Base-by-base conservation (phyloP, 352 stramenopile genomes). In the Globisporangium sylvaticum region DNA sequence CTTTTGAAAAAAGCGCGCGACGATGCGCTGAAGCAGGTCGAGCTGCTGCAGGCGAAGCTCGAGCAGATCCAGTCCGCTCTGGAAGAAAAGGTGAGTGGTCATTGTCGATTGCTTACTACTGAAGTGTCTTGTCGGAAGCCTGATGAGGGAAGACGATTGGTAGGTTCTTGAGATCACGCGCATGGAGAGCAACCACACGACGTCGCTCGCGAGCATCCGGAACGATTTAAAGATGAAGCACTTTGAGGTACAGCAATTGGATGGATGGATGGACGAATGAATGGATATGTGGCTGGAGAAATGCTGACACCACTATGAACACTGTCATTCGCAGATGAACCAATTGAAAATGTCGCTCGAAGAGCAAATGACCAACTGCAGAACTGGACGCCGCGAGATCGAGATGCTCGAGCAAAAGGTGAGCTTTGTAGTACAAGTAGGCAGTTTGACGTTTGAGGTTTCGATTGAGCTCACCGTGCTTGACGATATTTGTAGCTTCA, bases 211-310 rank as follows among this genome's bases (percentile, higher is more conserved):
- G 42, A 67, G 70, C 5, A 44, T 77, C 0, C 80, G 81, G 31
- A 90, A 83, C 55, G 81, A 94, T 29, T 65, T 94, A 32, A 94
- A 92, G 66, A 92, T 94, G 79, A 84, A 80, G 64, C 81, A 90
- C 61, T 94, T 92, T 65, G 86, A 94, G 78, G 81, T 84, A 44
- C 32, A 44, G 15, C 4, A 20, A 10, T 9, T 48, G 18, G 18
- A 31, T 44, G 42, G 0, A 14, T 32, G 25, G 22, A 32, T 6
- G 14, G 1, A 12, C 15, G 12, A 20, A 1, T 44, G 15, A 44
- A 20, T 37, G 31, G 27, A 31, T 48, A 12, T 27, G 32, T 9
- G 4, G 32, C 4, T 37, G 29, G 24, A 9, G 4, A 22, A 14
- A 34, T 32, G 4, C 25, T 8, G 10, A 25, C 32, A 34, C 12